Base-by-base conservation (phyloP, 2,329 filamentous ascomycete species). In the Monosporascus sp. region DNA sequence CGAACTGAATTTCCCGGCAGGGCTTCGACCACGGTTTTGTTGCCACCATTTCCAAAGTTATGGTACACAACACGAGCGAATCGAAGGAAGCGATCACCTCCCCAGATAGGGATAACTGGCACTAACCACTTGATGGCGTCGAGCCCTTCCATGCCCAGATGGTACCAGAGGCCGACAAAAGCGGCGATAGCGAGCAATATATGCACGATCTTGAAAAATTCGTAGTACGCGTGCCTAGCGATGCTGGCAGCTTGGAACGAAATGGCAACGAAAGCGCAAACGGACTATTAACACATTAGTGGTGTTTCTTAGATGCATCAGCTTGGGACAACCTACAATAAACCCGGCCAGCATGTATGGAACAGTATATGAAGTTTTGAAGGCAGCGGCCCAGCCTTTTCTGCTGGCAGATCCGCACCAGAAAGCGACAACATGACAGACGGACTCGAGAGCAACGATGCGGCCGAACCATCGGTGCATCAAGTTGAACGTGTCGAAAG, bases 401-500 rank as follows among this genome's bases (percentile, higher is more conserved):
- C 66, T 57, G 1, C 64, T 49, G 9, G 73, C 74, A 20, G 68
- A 71, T 11, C 72, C 69, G 20, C 74, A 70, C 57, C 82, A 77
- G 70, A 77, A 90, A 50, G 85, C 80, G 40, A 83, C 65, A 1
- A 82, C 83, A 70, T 92, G 88, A 31, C 80, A 75, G 41, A 91
- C 61, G 9, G 84, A 78, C 68, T 93, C 87, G 16, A 90, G 71
- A 19, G 87, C 79, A 26, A 88, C 86, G 55, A 91, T 89, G 40
- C 88, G 84, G 61, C 88, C 88, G 58, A 91, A 81, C 88, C 88
- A 92, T 57, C 89, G 82, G 71, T 93, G 88, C 54, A 92, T 76
- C 56, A 93, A 72, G 73, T 92, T 93, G 77, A 89, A 91, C 1
- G 87, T 90, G 69, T 93, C 88, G 69, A 91, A 93, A 4, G 86